phyloP scores from a whole-genome alignment of 306 rosid genomes.

The Prunus armeniaca region DNA sequence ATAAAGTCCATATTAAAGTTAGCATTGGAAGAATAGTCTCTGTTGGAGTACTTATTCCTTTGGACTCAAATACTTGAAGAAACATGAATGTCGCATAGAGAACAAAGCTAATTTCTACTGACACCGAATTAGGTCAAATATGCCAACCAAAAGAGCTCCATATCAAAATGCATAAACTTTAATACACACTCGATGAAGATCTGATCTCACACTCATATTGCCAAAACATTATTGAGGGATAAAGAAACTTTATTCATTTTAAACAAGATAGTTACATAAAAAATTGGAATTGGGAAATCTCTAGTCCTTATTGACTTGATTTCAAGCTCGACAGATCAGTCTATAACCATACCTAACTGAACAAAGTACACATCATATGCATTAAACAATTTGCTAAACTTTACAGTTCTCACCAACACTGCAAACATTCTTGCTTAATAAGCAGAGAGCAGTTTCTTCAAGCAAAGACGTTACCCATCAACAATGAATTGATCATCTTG shows the following conservation, averaged over 20 bases:
- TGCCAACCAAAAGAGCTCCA: background rate
- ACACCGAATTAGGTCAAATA: background rate
- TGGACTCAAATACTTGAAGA: background rate
- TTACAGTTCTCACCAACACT: constrained; percentile 29
- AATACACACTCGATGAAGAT: background rate
- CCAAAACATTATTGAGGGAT: background rate
- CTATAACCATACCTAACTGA: constrained; percentile 43
- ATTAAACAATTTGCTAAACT: constrained; percentile 51
- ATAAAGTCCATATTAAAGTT: background rate
- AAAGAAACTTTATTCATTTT: constrained; percentile 11
- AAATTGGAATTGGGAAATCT: constrained; percentile 22
- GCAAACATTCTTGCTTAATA: constrained; percentile 27
- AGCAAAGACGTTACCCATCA: constrained; percentile 51
- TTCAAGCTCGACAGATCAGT: constrained; percentile 33
- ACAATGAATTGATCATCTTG: constrained; percentile 94
- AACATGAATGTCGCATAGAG: background rate
- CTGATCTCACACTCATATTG: background rate
- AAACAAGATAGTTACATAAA: constrained; percentile 43
- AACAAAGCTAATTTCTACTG: background rate
- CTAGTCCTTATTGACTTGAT: constrained; percentile 21
- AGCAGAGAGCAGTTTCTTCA: constrained; percentile 17
- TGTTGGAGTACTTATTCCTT: background rate
- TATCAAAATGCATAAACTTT: background rate
- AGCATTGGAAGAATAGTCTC: background rate
- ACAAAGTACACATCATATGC: constrained; percentile 41